phyloP scores from a whole-genome alignment of 257 asterid species.

The Gentiana dahurica region DNA sequence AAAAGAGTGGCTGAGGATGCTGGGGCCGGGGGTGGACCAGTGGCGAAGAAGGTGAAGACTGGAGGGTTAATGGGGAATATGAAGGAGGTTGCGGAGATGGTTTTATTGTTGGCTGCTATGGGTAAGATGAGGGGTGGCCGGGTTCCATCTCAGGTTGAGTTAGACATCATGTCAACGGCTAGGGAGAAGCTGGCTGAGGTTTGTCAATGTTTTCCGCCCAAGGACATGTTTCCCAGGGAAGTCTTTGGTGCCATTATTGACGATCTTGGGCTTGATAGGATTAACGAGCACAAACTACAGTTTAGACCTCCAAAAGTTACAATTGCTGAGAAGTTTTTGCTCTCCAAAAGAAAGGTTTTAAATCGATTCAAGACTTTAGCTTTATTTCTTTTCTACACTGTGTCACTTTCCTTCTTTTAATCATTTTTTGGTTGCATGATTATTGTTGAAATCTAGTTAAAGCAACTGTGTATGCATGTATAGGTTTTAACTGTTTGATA shows the following conservation, averaged over 20 bases:
- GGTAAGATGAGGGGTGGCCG: constrained; percentile 92
- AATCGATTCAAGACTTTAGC: constrained; percentile 5
- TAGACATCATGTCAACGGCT: constrained; percentile 67
- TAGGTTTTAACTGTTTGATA: no score
- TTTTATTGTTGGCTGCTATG: constrained; percentile 77
- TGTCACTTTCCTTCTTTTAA: background rate
- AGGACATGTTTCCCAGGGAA: constrained; percentile 84
- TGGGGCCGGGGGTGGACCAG: constrained; percentile 16
- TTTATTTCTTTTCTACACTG: background rate
- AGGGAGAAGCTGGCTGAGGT: constrained; percentile 52
- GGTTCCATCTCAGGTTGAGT: constrained; percentile 66
- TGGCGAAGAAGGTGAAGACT: constrained; percentile 29
- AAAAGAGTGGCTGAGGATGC: constrained; percentile 47
- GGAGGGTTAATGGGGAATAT: constrained; percentile 25
- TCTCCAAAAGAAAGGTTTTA: constrained; percentile 64
- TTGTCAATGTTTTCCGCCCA: constrained; percentile 76
- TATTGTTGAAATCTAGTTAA: background rate
- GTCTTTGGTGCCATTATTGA: constrained; percentile 71
- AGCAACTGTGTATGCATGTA: background rate
- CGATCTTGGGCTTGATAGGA: constrained; percentile 78
- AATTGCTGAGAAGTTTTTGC: constrained; percentile 63
- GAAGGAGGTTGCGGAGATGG: constrained; percentile 82
- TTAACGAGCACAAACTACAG: constrained; percentile 65
- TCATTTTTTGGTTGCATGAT: background rate
- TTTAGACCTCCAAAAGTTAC: constrained; percentile 67